Evolutionary conservation across 805 yeast genomes (phyloP).

Genomic region (Zygoascus tannicola): DNA sequence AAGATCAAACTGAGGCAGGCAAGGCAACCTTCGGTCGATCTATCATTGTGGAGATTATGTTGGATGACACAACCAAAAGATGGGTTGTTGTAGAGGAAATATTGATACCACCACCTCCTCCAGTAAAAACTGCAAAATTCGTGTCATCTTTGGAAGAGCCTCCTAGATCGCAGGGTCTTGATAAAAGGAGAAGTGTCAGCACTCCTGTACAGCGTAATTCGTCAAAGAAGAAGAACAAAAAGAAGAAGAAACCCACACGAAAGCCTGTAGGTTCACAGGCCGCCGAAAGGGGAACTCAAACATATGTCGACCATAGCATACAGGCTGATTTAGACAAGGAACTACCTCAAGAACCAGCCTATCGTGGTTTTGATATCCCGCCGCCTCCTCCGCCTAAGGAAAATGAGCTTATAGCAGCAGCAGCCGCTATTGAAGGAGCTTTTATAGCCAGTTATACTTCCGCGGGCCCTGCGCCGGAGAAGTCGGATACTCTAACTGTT

Average conservation of each 20-base stretch:
- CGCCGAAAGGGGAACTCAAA: background rate
- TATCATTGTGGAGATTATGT: slow-evolving; percentile 69
- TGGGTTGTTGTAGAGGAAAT: slow-evolving; percentile 26
- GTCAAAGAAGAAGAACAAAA: background rate
- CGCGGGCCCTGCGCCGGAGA: background rate
- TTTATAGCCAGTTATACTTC: background rate
- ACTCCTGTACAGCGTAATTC: background rate
- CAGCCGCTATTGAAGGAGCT: background rate
- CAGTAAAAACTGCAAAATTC: background rate
- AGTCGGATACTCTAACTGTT: background rate
- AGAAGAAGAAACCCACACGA: background rate
- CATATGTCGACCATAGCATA: background rate
- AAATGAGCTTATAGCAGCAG: background rate
- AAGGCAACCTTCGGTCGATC: slow-evolving; percentile 73
- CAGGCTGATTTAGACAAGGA: background rate
- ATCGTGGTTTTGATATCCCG: background rate
- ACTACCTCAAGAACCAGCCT: background rate
- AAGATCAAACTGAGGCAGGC: slow-evolving; percentile 58
- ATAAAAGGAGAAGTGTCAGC: background rate
- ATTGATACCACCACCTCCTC: slow-evolving; percentile 12
- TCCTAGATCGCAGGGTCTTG: background rate
- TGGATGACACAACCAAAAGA: slow-evolving; percentile 38
- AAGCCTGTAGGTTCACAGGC: background rate
- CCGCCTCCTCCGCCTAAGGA: slow-evolving; percentile 4
- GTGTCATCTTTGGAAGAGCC: background rate